Conservation (phyloP, 140 eudicot genomes). For the Senecio squalidus region DNA sequence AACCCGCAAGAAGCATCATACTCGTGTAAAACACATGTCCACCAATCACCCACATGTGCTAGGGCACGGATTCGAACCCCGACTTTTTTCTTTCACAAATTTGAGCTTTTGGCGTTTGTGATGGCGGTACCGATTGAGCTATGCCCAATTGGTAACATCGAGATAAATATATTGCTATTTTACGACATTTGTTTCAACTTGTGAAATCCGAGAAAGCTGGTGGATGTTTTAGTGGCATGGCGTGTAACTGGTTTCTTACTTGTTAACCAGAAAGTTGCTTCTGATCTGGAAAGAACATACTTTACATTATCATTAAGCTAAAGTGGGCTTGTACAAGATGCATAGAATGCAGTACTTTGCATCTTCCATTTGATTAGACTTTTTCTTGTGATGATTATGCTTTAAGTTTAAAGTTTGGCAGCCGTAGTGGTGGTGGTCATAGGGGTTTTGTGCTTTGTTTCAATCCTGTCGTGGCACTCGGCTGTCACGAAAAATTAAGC, state of each 20-base stretch:
- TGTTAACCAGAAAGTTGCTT: slow-evolving; percentile 8
- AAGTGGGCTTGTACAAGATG: background rate
- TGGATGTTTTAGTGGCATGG: slow-evolving; percentile 16
- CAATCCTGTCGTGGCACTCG: no score
- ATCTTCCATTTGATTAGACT: background rate
- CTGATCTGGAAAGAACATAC: slow-evolving; percentile 27
- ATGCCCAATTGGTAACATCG: no score
- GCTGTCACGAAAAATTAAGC: background rate
- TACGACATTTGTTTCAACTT: no score
- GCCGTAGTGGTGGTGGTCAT: slow-evolving; percentile 1
- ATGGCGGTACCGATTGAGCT: no score
- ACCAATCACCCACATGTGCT: no score
- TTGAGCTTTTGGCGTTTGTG: no score
- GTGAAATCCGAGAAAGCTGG: background rate
- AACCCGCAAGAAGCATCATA: no score
- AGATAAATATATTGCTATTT: no score
- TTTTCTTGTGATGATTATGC: slow-evolving; percentile 7
- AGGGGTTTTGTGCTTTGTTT: background rate
- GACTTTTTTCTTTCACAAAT: no score
- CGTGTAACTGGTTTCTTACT: slow-evolving; percentile 16
- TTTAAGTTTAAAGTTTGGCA: background rate
- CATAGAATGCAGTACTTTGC: slow-evolving; percentile 7
- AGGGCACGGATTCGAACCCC: no score
- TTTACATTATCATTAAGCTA: slow-evolving; percentile 8
- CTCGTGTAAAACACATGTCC: no score